Percentiles rank a stretch among this genome's conserved stretches.
Evolutionary conservation across 441 rosid genomes (phyloP).

Genomic region (Brassica balearica): DNA sequence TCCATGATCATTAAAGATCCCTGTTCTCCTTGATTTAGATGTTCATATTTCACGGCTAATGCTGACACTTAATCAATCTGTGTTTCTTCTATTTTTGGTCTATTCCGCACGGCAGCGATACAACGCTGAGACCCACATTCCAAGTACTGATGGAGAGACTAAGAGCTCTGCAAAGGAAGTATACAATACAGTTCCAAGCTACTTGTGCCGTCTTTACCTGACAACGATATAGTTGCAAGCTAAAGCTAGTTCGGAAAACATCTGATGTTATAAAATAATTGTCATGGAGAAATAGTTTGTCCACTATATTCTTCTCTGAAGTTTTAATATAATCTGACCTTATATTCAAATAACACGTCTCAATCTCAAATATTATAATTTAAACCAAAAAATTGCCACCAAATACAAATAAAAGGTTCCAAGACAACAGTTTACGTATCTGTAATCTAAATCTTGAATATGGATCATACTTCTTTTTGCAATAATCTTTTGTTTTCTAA

Average conservation of each 20-base stretch:
- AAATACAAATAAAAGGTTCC: background rate
- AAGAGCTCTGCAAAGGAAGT: slow-evolving; percentile 79
- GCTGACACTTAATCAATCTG: slow-evolving; percentile 9
- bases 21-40: slow-evolving; percentile 10
- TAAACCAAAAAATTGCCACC: too few species aligned
- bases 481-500: background rate
- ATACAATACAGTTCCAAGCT: slow-evolving; percentile 67
- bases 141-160: slow-evolving; percentile 85
- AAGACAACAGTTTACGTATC: background rate
- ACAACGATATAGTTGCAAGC: background rate
- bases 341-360: too few species aligned
- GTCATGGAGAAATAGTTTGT: too few species aligned
- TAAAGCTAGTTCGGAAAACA: too few species aligned
- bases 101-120: slow-evolving; percentile 59
- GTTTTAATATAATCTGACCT: background rate
- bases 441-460: background rate
- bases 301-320: background rate
- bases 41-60: background rate
- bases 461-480: background rate
- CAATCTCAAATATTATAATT: too few species aligned
- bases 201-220: slow-evolving; percentile 48
- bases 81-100: slow-evolving; percentile 8
- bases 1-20: background rate
- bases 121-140: slow-evolving; percentile 76
- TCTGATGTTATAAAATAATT: too few species aligned